Conservation (phyloP, 441 rosid species). For the Bruguiera hainesii region DNA sequence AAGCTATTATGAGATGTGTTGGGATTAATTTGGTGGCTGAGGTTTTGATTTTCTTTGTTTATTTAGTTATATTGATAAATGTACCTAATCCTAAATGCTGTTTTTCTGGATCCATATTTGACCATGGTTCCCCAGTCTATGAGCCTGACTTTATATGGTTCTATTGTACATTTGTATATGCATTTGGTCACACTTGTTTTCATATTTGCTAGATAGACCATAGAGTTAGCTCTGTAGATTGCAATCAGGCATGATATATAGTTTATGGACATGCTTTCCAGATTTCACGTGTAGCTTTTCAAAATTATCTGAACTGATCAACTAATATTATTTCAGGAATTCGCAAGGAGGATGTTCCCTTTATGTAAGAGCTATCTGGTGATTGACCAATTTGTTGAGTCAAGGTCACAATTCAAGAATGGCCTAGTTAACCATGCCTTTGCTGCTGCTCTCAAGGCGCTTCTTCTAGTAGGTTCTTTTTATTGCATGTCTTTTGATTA, state of each 20-base stretch:
- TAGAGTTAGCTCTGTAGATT: too few species aligned
- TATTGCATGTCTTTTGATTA: conserved; percentile 28
- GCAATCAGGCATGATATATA: too few species aligned
- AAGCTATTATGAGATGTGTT: neutral
- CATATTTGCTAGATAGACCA: too few species aligned
- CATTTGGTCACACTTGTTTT: too few species aligned
- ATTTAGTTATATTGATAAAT: neutral
- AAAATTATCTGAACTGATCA: conserved; percentile 24
- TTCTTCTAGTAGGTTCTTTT: conserved; percentile 76
- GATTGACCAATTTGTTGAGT: conserved; percentile 90
- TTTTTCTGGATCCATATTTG: too few species aligned
- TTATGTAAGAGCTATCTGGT: conserved; percentile 78
- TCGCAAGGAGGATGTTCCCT: conserved; percentile 79
- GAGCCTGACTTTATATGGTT: too few species aligned
- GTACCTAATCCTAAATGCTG: too few species aligned
- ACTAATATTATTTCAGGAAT: conserved; percentile 55
- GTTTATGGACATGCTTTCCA: too few species aligned
- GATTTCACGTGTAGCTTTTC: too few species aligned
- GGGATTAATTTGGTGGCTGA: conserved; percentile 5
- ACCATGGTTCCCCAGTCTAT: too few species aligned
- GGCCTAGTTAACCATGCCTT: conserved; percentile 97
- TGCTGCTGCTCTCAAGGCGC: conserved; percentile 87
- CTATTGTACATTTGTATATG: too few species aligned
- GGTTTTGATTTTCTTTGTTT: neutral
- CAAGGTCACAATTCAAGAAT: conserved; percentile 87